Percentiles rank a stretch among this genome's conserved stretches.
Conservation (phyloP, 805 yeast genomes). For the Sporopachydermia quercuum region DNA sequence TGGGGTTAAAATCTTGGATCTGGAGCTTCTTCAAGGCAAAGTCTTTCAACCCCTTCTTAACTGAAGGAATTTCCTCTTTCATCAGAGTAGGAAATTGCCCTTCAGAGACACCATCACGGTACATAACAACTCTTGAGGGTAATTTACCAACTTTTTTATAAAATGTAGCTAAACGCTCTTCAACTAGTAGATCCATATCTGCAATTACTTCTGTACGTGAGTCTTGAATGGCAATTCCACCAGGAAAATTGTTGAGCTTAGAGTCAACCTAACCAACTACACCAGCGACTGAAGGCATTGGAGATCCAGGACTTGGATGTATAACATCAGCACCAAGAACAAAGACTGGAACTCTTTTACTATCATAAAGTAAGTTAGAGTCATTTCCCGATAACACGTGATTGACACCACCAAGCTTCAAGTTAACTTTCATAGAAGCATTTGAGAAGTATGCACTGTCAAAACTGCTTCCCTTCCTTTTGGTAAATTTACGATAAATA, state of each 20-base stretch:
- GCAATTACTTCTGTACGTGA: conserved; percentile 13
- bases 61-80: conserved; percentile 16
- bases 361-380: conserved; percentile 8
- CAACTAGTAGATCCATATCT: conserved; percentile 15
- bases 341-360: conserved; percentile 14
- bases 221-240: conserved; percentile 13
- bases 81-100: conserved; percentile 18
- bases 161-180: conserved; percentile 13
- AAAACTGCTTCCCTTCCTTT: conserved; percentile 12
- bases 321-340: conserved; percentile 17
- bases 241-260: conserved; percentile 15
- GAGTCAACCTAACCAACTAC: conserved; percentile 12
- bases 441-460: conserved; percentile 18
- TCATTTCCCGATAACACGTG: conserved; percentile 11
- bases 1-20: conserved; percentile 14
- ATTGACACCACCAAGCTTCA: conserved; percentile 19
- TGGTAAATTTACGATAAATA: conserved; percentile 15
- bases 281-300: conserved; percentile 11
- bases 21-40: conserved; percentile 8
- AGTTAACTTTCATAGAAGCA: conserved; percentile 19
- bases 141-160: conserved; percentile 11
- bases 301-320: conserved; percentile 13
- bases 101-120: conserved; percentile 21
- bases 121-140: conserved; percentile 16
- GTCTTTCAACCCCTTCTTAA: conserved; percentile 11